Evolutionary conservation across 495 filamentous ascomycete species (phyloP), one percentile per base, ranked within the genome.

Genomic region (Trichoderma parareesei): DNA sequence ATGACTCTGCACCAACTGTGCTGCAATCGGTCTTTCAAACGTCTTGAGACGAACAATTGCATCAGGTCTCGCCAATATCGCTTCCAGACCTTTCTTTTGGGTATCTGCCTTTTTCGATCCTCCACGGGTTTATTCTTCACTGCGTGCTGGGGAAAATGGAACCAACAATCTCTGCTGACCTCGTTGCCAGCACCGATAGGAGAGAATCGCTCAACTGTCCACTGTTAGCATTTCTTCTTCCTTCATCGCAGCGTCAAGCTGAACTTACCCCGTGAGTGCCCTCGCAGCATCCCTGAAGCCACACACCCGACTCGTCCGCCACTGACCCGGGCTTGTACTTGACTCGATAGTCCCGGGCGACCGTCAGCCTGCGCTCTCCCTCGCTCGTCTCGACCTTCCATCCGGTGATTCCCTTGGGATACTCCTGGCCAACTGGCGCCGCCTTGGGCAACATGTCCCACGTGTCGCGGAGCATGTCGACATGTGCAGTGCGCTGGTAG

Each of bases 231-330:
- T 13, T 9, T 35, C 14, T 60, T 70, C 62, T 67, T 64, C n/a
- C 1, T 41, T 33, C 44, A 37, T 1, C 7, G n/a, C 13, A 41
- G 41, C 8, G n/a, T 6, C 16, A 46, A 3, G 55, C 6, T 14
- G 62, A 35, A 84, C 87, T 84, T 80, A 92, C 88, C 43, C 94
- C 94, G 73, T 97, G 94, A 38, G 91, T 96, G 65, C 81, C 84
- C 76, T 98, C 92, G 70, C 92, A 94, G 74, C 92, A 97, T 1
- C 94, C 94, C 75, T 97, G 94, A 66, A 98, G 79, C 92, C 91
- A 98, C 41, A 97, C 82, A 11, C 92, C 92, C n/a, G 78, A 80
- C 2, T 76, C 78, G 8, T 85, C 82, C 14, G 87, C 79, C 38
- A 97, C 88, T 66, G 84, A 83, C 35, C 81, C 84, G 8, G 80